Conservation (phyloP, 2,329 filamentous ascomycete species). For the Trichothecium sympodiale region DNA sequence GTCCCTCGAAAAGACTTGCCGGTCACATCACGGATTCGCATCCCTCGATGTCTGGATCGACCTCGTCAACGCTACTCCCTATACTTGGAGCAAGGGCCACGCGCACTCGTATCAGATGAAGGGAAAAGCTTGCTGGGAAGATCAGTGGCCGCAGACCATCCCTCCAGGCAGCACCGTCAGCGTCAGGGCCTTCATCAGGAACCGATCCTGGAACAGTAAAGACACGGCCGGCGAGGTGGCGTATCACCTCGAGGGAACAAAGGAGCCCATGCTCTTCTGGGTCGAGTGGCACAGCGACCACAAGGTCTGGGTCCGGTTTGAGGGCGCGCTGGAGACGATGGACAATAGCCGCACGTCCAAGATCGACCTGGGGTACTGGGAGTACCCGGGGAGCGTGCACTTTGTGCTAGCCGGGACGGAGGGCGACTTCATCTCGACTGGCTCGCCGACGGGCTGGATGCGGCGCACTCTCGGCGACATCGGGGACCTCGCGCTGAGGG, state of each 20-base stretch:
- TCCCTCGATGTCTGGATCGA: conserved; percentile 8
- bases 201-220: neutral
- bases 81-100: conserved; percentile 14
- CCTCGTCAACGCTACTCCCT: conserved; percentile 23
- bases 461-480: conserved; percentile 13
- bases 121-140: conserved; percentile 7
- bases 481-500: conserved; percentile 14
- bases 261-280: conserved; percentile 14
- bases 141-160: conserved; percentile 14
- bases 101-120: conserved; percentile 10
- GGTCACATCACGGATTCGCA: too few relatives aligned
- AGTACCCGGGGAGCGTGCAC: conserved; percentile 10
- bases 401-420: conserved; percentile 20
- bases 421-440: conserved; percentile 16
- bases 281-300: conserved; percentile 5
- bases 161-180: conserved; percentile 13
- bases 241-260: conserved; percentile 17
- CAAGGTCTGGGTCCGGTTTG: conserved; percentile 8
- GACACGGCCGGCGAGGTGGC: conserved; percentile 17
- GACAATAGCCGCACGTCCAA: conserved; percentile 5
- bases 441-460: conserved; percentile 17
- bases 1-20: too few relatives aligned
- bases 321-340: conserved; percentile 12
- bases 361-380: conserved; percentile 9
- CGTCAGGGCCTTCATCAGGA: conserved; percentile 1